Conservation (phyloP, 305 asterid genomes). For the Fraxinus velutina region DNA sequence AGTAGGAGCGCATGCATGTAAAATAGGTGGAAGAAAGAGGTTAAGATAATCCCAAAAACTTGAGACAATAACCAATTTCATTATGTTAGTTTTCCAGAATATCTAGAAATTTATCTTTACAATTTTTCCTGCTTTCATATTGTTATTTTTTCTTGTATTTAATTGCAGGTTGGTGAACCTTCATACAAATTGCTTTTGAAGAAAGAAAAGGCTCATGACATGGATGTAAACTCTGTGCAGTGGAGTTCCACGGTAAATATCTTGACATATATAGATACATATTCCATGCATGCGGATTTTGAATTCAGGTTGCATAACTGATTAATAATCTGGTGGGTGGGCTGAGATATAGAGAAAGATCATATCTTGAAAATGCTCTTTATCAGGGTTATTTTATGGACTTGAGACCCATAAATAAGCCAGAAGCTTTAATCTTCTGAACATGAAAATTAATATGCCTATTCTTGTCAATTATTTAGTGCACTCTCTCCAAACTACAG, state of each 20-base stretch:
- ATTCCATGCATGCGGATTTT: conserved; percentile 2
- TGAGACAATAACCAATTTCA: background rate
- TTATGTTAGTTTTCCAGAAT: background rate
- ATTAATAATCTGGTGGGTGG: background rate
- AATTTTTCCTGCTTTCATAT: background rate
- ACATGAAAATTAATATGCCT: background rate
- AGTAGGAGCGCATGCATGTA: background rate
- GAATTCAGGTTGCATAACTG: background rate
- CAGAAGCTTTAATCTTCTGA: background rate
- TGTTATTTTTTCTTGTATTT: conserved; percentile 9
- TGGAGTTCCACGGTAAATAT: conserved; percentile 73
- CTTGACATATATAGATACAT: background rate
- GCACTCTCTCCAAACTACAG: background rate
- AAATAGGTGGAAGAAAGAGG: background rate
- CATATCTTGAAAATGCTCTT: background rate
- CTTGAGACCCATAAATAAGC: background rate
- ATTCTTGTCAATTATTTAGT: background rate
- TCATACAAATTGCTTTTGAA: conserved; percentile 61
- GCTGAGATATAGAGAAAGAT: background rate
- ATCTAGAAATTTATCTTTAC: background rate
- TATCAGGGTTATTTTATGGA: background rate
- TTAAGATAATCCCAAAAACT: background rate
- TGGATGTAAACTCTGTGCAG: conserved; percentile 84
- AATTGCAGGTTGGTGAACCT: conserved; percentile 59
- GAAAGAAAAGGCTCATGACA: conserved; percentile 83